Evolutionary conservation across 371 early-diverging fungal species (phyloP).

Genomic region (Zancudomyces culisetae): DNA sequence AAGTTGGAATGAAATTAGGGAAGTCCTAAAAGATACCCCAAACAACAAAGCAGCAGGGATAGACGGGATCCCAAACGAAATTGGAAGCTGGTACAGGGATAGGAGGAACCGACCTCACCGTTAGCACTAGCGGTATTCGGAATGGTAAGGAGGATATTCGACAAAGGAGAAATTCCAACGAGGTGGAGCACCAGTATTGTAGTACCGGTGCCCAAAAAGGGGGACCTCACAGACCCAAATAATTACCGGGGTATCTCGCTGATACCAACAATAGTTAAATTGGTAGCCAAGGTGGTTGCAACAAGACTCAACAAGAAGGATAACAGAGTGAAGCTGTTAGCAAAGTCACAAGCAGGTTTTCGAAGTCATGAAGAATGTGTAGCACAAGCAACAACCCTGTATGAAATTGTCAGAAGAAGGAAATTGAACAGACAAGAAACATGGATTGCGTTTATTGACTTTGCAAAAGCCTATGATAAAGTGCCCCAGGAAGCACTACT

Average conservation of each 20-base stretch:
- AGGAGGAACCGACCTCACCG: neutral
- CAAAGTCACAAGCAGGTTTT: neutral
- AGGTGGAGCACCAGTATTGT: neutral
- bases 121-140: neutral
- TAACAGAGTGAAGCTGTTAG: neutral
- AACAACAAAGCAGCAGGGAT: constrained; percentile 2
- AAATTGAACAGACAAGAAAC: neutral
- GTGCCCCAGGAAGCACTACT: neutral
- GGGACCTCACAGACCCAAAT: neutral
- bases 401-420: neutral
- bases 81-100: neutral
- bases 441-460: neutral
- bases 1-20: neutral
- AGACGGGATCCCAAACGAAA: neutral
- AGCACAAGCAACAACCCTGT: neutral
- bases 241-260: neutral
- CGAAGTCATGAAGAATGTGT: neutral
- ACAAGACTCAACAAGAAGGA: neutral
- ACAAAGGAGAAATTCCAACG: neutral
- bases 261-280: neutral
- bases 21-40: neutral
- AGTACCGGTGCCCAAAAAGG: constrained; percentile 1
- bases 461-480: neutral
- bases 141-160: neutral
- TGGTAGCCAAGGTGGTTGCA: neutral